Evolutionary conservation across 2,329 filamentous ascomycete species (phyloP).

Genomic region (Nigrograna mackinnonii): DNA sequence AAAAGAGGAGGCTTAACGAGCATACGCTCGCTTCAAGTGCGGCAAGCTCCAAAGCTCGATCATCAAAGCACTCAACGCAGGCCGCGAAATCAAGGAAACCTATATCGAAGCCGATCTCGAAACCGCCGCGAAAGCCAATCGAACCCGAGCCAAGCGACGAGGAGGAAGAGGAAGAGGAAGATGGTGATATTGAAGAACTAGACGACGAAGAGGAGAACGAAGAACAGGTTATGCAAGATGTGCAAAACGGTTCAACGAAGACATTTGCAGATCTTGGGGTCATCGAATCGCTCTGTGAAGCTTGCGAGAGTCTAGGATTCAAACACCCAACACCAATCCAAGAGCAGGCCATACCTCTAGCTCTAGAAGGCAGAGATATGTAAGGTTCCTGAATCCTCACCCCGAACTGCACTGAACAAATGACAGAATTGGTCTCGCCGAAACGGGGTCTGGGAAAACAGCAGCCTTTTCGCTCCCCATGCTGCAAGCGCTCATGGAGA

Average conservation of each 20-base stretch:
- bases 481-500: constrained; percentile 83
- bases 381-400: neutral
- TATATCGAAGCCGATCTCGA: neutral
- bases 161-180: constrained; percentile 13
- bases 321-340: constrained; percentile 89
- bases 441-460: constrained; percentile 95
- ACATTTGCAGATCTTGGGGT: constrained; percentile 77
- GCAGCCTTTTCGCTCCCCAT: constrained; percentile 94
- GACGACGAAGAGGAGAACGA: constrained; percentile 9
- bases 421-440: constrained; percentile 76
- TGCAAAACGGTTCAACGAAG: constrained; percentile 53
- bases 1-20: constrained; percentile 46
- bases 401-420: constrained; percentile 1
- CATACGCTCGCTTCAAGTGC: constrained; percentile 12
- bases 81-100: constrained; percentile 10
- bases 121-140: constrained; percentile 16
- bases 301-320: constrained; percentile 81
- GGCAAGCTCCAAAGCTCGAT: neutral
- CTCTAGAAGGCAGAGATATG: constrained; percentile 79
- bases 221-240: constrained; percentile 5
- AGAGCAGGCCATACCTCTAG: constrained; percentile 78
- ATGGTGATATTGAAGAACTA: constrained; percentile 7
- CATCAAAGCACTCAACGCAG: neutral
- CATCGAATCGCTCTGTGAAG: constrained; percentile 85
- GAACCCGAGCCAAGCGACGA: constrained; percentile 30